These are phyloP conservation scores for Fomitopsis palustris DNA, from an alignment of 1,284 basidiomycete genomes.

Conservation along the genomic window DNA sequence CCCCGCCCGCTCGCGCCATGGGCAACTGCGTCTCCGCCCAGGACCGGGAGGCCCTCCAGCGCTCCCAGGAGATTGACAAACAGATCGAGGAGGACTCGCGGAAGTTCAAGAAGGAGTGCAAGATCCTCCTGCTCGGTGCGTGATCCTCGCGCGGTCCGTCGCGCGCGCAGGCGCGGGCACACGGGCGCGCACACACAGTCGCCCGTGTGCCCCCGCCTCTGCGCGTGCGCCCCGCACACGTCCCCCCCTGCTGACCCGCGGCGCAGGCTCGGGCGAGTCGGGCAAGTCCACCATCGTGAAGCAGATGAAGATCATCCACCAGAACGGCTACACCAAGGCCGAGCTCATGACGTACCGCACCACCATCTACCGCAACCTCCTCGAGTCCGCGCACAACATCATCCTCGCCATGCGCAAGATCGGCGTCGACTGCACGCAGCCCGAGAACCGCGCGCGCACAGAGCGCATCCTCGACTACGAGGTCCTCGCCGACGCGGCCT, in stretches of 20 bases:
- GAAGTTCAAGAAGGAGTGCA: constrained; percentile 87
- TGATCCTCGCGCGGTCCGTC: constrained; percentile 14
- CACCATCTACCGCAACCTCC: constrained; percentile 82
- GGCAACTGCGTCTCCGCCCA: constrained; percentile 62
- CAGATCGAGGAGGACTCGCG: constrained; percentile 71
- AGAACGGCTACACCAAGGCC: constrained; percentile 83
- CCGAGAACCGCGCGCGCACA: constrained; percentile 63
- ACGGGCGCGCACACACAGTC: not conserved
- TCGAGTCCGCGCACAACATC: constrained; percentile 89
- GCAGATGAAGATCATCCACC: constrained; percentile 99
- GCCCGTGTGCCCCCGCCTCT: not conserved
- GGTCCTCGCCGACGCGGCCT: constrained; percentile 33
- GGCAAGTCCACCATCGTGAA: constrained; percentile 97
- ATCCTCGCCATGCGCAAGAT: constrained; percentile 90
- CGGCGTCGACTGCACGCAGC: constrained; percentile 77
- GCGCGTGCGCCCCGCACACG: not conserved
- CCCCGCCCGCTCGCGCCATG: constrained; percentile 36
- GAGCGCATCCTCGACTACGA: constrained; percentile 63
- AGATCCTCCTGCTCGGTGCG: constrained; percentile 88
- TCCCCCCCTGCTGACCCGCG: constrained; percentile 3
- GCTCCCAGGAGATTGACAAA: constrained; percentile 70
- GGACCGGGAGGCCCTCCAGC: constrained; percentile 60
- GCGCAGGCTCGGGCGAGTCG: constrained; percentile 73
- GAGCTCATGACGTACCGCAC: constrained; percentile 81
- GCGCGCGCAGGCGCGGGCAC: not conserved